Percentiles rank a stretch among this genome's conserved stretches.
Conservation (phyloP, 495 filamentous ascomycete species). For the Xylaria nigripes region DNA sequence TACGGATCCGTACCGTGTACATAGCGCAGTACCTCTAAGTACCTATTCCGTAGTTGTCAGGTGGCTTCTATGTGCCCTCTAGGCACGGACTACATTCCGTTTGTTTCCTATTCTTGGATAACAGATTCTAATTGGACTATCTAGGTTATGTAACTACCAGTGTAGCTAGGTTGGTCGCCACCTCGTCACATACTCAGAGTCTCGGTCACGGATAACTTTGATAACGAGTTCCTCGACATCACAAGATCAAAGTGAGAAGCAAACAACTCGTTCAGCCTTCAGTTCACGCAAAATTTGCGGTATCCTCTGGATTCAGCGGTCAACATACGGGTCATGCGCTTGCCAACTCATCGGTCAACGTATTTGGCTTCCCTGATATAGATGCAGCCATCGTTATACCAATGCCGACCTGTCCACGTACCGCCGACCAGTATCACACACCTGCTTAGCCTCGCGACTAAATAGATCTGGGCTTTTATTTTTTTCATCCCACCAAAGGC, state of each 20-base stretch:
- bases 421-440: not conserved
- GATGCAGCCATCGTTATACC: conserved; percentile 1
- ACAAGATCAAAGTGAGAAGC: not conserved
- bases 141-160: too few species aligned
- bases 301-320: not conserved
- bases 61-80: too few species aligned
- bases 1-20: too few species aligned
- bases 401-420: not conserved
- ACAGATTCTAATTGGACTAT: too few species aligned
- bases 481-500: not conserved
- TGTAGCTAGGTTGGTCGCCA: not conserved
- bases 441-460: not conserved
- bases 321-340: conserved; percentile 1
- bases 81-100: too few species aligned
- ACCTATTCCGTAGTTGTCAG: too few species aligned
- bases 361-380: conserved; percentile 4
- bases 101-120: too few species aligned
- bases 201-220: not conserved
- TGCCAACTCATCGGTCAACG: conserved; percentile 8
- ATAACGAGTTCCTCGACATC: not conserved
- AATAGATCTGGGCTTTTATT: not conserved
- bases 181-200: not conserved
- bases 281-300: not conserved
- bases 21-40: too few species aligned
- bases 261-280: not conserved